These are phyloP conservation scores for Dictyostelium intermedium DNA, from an alignment of 78 protist genomes.

Conservation along the genomic window DNA sequence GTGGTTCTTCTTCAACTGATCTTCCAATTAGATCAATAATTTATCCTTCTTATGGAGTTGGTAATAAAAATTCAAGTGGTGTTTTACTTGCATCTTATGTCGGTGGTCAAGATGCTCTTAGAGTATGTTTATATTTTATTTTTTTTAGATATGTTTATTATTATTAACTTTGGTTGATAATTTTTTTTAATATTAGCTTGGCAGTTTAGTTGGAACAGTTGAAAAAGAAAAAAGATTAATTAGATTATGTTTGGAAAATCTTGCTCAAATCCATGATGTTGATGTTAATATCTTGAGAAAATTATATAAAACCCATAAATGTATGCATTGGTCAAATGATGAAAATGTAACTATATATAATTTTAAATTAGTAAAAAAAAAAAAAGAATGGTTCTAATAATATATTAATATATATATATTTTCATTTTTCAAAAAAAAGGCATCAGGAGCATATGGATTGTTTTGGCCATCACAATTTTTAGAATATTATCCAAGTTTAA, in stretches of 20 bases:
- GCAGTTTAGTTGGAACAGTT: background rate
- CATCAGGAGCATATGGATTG: conserved; percentile 18
- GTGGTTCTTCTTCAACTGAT: conserved; percentile 31
- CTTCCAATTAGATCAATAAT: background rate
- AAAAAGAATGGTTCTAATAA: too few relatives aligned
- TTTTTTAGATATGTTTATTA: too few relatives aligned
- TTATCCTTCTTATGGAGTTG: conserved; percentile 40
- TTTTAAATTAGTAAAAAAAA: too few relatives aligned
- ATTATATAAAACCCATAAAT: background rate
- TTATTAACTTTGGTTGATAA: too few relatives aligned
- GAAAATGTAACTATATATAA: background rate
- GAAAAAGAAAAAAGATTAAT: background rate
- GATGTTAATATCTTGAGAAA: background rate
- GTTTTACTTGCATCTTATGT: background rate
- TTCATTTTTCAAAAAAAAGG: too few relatives aligned
- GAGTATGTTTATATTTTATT: too few relatives aligned
- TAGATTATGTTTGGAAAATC: background rate
- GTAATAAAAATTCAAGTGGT: background rate
- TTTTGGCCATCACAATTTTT: conserved; percentile 32
- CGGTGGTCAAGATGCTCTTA: conserved; percentile 21
- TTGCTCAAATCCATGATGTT: conserved; percentile 15
- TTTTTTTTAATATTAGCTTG: background rate
- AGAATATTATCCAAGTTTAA: background rate
- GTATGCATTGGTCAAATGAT: conserved; percentile 3
- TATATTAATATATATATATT: too few relatives aligned